Base-by-base conservation (phyloP, 257 asterid genomes). In the Asclepias syriaca region DNA sequence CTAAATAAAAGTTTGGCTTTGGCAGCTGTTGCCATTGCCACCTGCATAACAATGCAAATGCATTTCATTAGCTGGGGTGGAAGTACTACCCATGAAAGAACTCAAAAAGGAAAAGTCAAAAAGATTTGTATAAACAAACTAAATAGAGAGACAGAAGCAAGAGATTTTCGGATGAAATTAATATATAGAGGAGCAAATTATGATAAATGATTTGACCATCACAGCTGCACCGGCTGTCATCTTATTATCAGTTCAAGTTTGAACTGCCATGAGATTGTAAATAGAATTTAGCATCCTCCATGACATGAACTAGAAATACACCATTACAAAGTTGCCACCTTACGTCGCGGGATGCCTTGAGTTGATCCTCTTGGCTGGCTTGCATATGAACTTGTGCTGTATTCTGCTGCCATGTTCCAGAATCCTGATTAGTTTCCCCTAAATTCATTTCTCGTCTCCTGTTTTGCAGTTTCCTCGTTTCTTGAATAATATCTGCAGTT, bases 301-400 rank as follows among this genome's bases (percentile, higher is more conserved):
- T 18, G n/a, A 66, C 5, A 53, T 34, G 59, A 66, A 57, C 67
- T 54, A 46, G 78, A 61, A 61, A 64, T 48, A 67, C 70, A 75
- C 72, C 54, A 72, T 69, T 9, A 72, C 84, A 79, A 57, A 76
- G 65, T 77, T 84, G 90, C 83, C 86, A 90, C 94, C 94, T 88
- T 89, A 94, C 97, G 85, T 94, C 99, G 84, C 98, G 93, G 84
- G 98, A 89, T 84, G 97, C 93, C 86, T 89, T 91, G 76, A 94
- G 84, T 84, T 85, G 88, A 75, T 86, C 96, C 76, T 91, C 99
- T 70, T 77, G 93, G 81, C 78, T 91, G 65, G 89, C 80, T 13
- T 80, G 83, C 77, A 72, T 78, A 45, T 49, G 80, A 7, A 75
- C 43, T 56, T 77, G 81, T 32, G 83, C 40, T 32, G 72, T 9